Base-by-base conservation (phyloP, 2,329 filamentous ascomycete genomes). In the Shiraia bambusicola region DNA sequence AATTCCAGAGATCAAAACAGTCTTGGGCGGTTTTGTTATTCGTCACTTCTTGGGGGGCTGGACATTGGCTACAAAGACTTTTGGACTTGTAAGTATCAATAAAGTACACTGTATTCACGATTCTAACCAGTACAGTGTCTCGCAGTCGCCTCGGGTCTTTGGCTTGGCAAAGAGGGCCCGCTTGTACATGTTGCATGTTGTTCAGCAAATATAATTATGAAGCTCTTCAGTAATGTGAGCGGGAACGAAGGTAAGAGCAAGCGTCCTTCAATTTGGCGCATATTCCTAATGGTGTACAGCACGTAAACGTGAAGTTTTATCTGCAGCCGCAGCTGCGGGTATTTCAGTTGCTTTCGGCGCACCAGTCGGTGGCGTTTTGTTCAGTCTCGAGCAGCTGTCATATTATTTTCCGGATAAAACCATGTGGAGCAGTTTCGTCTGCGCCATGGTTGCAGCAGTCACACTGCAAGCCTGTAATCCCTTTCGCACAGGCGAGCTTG, bases 401-500 rank as follows among this genome's bases (percentile, higher is more conserved):
- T 97, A 96, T 67, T 97, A 96, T 69, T 97, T 97, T 57, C 92
- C 93, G 0, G 92, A 97, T 71, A 97, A 97, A 70, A 97, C 93
- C 8, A 97, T 98, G 93, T 98, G 93, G 93, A 93, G 96, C 67
- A 95, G 90, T 60, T 98, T 98, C 63, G 93, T 98, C 28, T 97
- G 93, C 60, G 93, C 93, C 65, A 97, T 97, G 91, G 88, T 95
- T n/a, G 93, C 91, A 12, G 92, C 93, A 13, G 88, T 97, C 27
- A 89, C 90, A 11, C 76, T 98, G 4, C 92, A 97, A 68, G 88
- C 88, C 4, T 81, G 95, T 48, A 93, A 98, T 65, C 93, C 93
- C 4, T 96, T 97, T 66, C 82, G 93, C 38, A 95, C 91, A 1
- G 93, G 92, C 39, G 94, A 98, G 68, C 85, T 97, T 38, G 93